Base-by-base conservation (phyloP, 139 green algal species). In the Chlamydomonas sp. region DNA sequence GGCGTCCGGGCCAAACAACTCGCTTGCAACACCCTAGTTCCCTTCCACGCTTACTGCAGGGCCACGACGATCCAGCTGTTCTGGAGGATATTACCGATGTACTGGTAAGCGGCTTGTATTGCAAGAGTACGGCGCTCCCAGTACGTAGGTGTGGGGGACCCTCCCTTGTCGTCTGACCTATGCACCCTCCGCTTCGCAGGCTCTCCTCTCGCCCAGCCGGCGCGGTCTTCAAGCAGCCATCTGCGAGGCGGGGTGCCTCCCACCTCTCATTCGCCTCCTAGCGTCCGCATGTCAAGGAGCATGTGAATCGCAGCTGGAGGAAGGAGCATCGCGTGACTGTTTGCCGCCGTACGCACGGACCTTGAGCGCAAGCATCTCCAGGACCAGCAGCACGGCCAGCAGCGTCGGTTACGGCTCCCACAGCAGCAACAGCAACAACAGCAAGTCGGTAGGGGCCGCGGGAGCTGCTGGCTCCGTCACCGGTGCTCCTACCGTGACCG, bases 191-290 rank as follows among this genome's bases (percentile, higher is more conserved):
- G 16, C 73, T 31, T 58, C 61, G 4, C 80, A 86, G 81, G 81
- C 81, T 1, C 81, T 79, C 18, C 81, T 86, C 59, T 86, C 81
- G 0, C 81, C 69, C 60, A 72, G 69, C 1, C 81, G 69, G 7
- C 67, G 68, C 59, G 69, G 81, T 18, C 69, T 86, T 9, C 81
- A 86, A 59, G 4, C 69, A 0, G 71, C 59, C 0, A 77, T 86
- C 18, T 62, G 18, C 0, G 59, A 79, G 20, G 81, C 69, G 0
- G 81, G 81, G 59, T 68, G 18, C 17, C 6, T 86, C 1, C 69
- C 1, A 20, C 59, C 58, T 1, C 69, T 86, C 67, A 49, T 85
- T 16, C 1, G 57, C 15, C 57, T 85, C 15, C 18, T 85, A 7
- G 80, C 78, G 0, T 74, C 78, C 9, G 31, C 31, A 49, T 49